Conservation (phyloP, 2,329 filamentous ascomycete species). For the Colletotrichum sojae region DNA sequence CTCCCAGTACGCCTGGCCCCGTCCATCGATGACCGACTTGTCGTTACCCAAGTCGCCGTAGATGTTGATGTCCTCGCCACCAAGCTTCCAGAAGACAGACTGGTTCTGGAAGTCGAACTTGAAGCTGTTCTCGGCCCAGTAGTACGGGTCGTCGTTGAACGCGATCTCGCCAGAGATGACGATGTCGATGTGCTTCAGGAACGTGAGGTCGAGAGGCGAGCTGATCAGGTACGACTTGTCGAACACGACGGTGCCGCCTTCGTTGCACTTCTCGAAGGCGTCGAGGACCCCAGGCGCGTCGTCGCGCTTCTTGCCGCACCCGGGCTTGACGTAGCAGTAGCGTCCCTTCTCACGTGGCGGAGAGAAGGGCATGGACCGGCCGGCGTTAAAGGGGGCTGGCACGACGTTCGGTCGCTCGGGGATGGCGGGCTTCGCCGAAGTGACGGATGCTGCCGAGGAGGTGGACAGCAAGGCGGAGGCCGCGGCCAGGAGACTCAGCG, state of each 20-base stretch:
- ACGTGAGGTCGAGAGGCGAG: constrained; percentile 76
- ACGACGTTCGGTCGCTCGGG: constrained; percentile 28
- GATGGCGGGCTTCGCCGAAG: neutral
- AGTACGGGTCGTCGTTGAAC: constrained; percentile 77
- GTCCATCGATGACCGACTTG: constrained; percentile 67
- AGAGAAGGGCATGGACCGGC: constrained; percentile 28
- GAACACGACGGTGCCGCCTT: constrained; percentile 74
- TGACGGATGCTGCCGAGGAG: constrained; percentile 5
- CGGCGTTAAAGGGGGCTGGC: constrained; percentile 31
- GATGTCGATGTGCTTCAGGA: constrained; percentile 74
- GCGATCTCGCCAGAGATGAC: constrained; percentile 68
- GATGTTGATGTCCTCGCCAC: constrained; percentile 66
- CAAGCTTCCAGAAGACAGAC: constrained; percentile 56
- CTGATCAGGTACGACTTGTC: constrained; percentile 72
- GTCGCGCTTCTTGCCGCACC: constrained; percentile 38
- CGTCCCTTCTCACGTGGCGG: constrained; percentile 32
- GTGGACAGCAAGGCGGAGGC: constrained; percentile 9
- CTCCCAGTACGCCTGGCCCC: constrained; percentile 64
- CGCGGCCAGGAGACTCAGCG: constrained; percentile 10
- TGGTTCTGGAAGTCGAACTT: constrained; percentile 76
- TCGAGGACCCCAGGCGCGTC: constrained; percentile 63
- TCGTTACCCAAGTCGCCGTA: constrained; percentile 65
- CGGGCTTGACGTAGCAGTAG: constrained; percentile 38
- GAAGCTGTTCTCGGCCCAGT: constrained; percentile 77
- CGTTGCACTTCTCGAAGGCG: constrained; percentile 71